Conservation (phyloP, 2,329 filamentous ascomycete genomes). For the Nemania diffusa region DNA sequence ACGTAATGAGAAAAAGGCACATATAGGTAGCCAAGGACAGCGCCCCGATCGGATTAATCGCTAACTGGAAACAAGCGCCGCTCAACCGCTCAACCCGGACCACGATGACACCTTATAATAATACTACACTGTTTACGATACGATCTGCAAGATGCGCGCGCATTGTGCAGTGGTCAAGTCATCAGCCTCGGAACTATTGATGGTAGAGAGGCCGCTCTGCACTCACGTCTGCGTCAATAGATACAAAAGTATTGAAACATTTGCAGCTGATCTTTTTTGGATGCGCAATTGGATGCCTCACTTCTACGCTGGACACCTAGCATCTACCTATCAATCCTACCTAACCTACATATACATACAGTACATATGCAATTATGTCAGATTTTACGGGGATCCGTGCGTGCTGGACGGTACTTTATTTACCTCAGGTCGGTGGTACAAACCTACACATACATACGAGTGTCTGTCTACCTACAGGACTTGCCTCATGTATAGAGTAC, state of each 20-base stretch:
- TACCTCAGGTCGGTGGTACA: not conserved
- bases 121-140: constrained; percentile 24
- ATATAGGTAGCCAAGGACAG: not conserved
- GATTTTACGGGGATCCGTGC: not conserved
- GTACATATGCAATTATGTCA: not conserved
- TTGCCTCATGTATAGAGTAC: no score
- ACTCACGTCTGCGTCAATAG: constrained; percentile 16
- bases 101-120: constrained; percentile 27
- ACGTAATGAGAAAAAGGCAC: not conserved
- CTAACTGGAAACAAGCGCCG: not conserved
- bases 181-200: constrained; percentile 20
- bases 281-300: constrained; percentile 22
- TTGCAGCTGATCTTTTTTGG: constrained; percentile 1
- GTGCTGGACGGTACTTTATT: not conserved
- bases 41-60: not conserved
- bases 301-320: not conserved
- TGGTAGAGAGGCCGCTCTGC: constrained; percentile 19
- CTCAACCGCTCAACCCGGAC: constrained; percentile 16
- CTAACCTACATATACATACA: not conserved
- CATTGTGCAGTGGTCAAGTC: not conserved
- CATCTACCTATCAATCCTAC: not conserved
- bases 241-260: constrained; percentile 8
- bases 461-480: no score
- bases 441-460: no score
- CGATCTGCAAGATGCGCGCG: constrained; percentile 21